phyloP scores from a whole-genome alignment of 129 eudicot species.

The Lactuca saligna region DNA sequence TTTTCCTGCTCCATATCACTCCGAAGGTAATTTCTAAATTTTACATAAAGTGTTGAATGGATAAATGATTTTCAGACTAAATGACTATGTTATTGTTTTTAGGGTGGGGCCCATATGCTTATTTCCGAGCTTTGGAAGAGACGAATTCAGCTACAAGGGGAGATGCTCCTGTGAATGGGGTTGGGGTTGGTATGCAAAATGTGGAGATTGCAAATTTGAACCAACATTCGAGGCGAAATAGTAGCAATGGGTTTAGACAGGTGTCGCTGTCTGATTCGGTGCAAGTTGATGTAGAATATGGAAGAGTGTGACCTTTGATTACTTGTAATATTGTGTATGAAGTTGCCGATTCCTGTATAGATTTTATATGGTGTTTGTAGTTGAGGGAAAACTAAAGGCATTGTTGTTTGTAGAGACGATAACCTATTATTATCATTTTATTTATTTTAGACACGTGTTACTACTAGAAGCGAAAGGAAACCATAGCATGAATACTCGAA shows the following conservation, averaged over 20 bases:
- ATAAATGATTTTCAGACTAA: too few species aligned
- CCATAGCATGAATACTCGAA: too few species aligned
- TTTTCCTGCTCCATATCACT: conserved; percentile 75
- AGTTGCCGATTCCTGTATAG: conserved; percentile 28
- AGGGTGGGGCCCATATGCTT: conserved; percentile 90
- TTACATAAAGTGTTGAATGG: not conserved
- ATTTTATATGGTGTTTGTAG: conserved; percentile 21
- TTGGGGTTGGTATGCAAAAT: conserved; percentile 21
- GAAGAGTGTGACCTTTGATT: conserved; percentile 32
- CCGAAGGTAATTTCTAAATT: conserved; percentile 42
- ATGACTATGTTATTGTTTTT: not conserved
- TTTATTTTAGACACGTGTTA: not conserved
- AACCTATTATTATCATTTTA: not conserved
- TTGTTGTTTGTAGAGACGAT: not conserved
- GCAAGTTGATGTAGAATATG: conserved; percentile 49
- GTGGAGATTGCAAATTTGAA: conserved; percentile 25
- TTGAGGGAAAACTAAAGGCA: conserved; percentile 26
- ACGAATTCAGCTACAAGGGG: conserved; percentile 32
- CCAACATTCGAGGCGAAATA: conserved; percentile 30
- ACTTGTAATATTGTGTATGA: not conserved
- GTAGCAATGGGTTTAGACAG: conserved; percentile 23
- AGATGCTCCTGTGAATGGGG: conserved; percentile 25
- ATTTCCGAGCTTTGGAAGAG: conserved; percentile 74
- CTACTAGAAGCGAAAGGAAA: too few species aligned
- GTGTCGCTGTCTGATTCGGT: conserved; percentile 24